phyloP scores from a whole-genome alignment of 2,329 filamentous ascomycete genomes.

The Trichoderma polysporum region DNA sequence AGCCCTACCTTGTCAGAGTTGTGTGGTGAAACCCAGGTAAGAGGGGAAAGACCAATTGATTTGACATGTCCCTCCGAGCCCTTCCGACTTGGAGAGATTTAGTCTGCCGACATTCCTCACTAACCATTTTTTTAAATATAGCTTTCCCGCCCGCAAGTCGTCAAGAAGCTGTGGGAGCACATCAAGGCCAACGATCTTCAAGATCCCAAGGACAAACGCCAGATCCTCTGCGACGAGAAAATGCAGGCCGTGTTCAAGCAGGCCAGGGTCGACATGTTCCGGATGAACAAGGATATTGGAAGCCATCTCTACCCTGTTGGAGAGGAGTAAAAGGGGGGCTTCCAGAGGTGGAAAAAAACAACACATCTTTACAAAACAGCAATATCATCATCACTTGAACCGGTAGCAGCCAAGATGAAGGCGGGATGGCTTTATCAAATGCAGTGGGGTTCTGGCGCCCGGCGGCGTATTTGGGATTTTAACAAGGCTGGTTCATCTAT shows the following conservation, averaged over 20 bases:
- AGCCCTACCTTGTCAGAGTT: slow-evolving; percentile 68
- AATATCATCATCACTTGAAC: slow-evolving; percentile 5
- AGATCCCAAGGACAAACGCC: slow-evolving; percentile 85
- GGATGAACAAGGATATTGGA: slow-evolving; percentile 95
- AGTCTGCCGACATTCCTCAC: not conserved
- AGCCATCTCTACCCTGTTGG: slow-evolving; percentile 85
- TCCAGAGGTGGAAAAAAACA: not conserved
- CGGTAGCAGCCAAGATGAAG: not conserved
- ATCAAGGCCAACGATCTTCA: slow-evolving; percentile 88
- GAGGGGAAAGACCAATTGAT: slow-evolving; percentile 25
- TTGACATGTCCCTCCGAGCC: not conserved
- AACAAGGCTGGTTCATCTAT: slow-evolving; percentile 4
- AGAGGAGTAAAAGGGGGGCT: slow-evolving; percentile 48
- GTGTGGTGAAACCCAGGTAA: slow-evolving; percentile 66
- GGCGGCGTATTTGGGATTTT: slow-evolving; percentile 22
- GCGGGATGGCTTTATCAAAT: not conserved
- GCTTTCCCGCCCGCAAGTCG: slow-evolving; percentile 90
- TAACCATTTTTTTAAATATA: slow-evolving; percentile 38
- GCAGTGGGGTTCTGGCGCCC: slow-evolving; percentile 19
- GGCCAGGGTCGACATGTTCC: slow-evolving; percentile 94
- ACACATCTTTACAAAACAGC: not conserved
- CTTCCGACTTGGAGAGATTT: no score
- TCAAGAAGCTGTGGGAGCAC: slow-evolving; percentile 95
- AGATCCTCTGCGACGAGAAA: slow-evolving; percentile 88
- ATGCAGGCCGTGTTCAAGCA: slow-evolving; percentile 92